Conservation (phyloP, 2,329 filamentous ascomycete genomes). For the Bipolaris bicolor region DNA sequence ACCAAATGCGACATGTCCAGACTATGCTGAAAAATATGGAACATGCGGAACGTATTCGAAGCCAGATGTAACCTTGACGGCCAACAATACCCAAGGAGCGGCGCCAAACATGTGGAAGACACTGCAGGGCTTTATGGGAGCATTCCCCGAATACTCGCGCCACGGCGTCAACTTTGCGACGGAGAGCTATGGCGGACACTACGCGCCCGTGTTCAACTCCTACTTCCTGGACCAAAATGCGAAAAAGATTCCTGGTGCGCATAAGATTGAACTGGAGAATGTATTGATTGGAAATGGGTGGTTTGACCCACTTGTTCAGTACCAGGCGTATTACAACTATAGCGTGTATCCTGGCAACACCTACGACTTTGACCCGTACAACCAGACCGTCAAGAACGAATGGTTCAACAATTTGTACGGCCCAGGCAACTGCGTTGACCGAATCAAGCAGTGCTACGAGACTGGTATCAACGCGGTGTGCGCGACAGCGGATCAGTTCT, state of each 20-base stretch:
- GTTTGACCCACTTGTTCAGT: constrained; percentile 63
- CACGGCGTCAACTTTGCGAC: constrained; percentile 62
- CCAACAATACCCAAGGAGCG: constrained; percentile 59
- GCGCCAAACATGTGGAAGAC: constrained; percentile 67
- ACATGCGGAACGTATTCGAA: constrained; percentile 64
- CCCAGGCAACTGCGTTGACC: constrained; percentile 65
- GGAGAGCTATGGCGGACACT: constrained; percentile 65
- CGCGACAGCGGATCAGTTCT: constrained; percentile 62
- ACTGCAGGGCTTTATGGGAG: constrained; percentile 67
- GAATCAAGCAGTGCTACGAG: constrained; percentile 61
- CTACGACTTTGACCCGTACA: constrained; percentile 62
- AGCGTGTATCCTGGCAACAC: constrained; percentile 63
- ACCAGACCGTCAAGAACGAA: constrained; percentile 55
- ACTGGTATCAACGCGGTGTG: constrained; percentile 61
- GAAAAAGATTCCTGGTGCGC: constrained; percentile 52
- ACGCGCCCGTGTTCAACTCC: constrained; percentile 61
- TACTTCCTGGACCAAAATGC: constrained; percentile 58
- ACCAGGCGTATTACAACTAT: constrained; percentile 64
- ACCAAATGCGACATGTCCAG: constrained; percentile 57
- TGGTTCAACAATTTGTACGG: constrained; percentile 68
- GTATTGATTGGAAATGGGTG: constrained; percentile 65
- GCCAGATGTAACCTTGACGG: constrained; percentile 57
- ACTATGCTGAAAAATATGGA: constrained; percentile 52
- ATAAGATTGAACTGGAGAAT: constrained; percentile 57
- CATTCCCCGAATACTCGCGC: constrained; percentile 57